Evolutionary conservation across 495 filamentous ascomycete genomes (phyloP), one percentile per base, ranked within the genome.

Genomic region (Podospora conica): DNA sequence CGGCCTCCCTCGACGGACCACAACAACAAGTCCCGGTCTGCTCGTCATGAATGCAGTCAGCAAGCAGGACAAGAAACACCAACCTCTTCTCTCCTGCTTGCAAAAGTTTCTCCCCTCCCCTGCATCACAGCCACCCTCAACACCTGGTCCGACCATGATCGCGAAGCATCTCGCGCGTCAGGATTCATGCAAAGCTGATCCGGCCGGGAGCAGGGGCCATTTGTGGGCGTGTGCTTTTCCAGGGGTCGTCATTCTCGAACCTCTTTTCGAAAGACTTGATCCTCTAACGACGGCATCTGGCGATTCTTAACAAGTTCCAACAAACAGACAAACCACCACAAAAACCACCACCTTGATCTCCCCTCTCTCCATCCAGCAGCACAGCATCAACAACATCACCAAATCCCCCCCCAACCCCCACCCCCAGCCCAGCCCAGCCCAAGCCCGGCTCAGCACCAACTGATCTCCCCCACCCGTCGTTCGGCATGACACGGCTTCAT

Each of bases 81-180:
- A 29, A 24, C 12, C 21, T 58, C 15, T n/a, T 18, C 12, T 27
- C 57, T 22, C 57, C 57, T 59, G 57, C 20, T 31, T 59, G 57
- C 24, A 9, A 59, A 59, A 55, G 57, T 25, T 9, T 20, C 27
- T 59, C 25, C 58, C 25, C 40, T 48, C 29, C 27, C 59, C 29
- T 61, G 59, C 59, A 31, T 61, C 59, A 20, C 27, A 24, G 24
- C 58, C n/a, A n/a, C 29, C 20, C 58, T 5, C 29, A 11, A 28
- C 28, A 18, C 59, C 59, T 48, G n/a, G 15, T 25, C 22, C 20
- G 18, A 11, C 20, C 24, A 48, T 48, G 58, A 40, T 23, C 65
- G 27, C 56, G 61, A 64, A 60, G 60, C 69, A n/a, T 56, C 61
- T 58, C 66, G 56, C 66, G 68, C 68, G 20, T 71, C 69, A 66